phyloP scores from a whole-genome alignment of 2,329 filamentous ascomycete species.

The Metarhizium sp. region DNA sequence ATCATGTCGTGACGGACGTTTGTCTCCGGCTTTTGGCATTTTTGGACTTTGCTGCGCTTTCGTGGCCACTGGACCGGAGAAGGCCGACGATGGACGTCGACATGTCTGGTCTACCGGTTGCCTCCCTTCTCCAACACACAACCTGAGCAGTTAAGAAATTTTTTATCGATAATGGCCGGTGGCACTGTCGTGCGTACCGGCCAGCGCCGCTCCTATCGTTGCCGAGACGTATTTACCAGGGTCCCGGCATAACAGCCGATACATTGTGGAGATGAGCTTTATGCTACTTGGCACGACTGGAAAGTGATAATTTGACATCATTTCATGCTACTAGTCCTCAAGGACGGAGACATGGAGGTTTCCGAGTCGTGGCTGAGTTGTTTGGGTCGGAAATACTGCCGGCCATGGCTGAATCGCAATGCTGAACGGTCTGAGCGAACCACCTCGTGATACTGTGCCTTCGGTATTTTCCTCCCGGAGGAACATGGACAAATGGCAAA shows the following conservation, averaged over 20 bases:
- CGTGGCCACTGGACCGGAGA: neutral
- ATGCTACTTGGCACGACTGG: neutral
- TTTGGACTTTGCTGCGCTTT: neutral
- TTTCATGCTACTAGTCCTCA: no score
- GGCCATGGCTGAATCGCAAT: no score
- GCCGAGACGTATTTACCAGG: no score
- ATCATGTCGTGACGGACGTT: neutral
- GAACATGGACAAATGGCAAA: neutral
- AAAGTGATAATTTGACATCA: neutral
- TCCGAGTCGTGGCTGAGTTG: no score
- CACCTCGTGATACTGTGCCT: no score
- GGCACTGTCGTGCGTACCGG: no score
- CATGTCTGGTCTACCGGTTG: neutral
- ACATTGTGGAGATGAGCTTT: neutral
- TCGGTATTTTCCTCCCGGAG: neutral
- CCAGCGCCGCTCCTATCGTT: no score
- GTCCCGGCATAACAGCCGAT: neutral
- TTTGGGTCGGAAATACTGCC: no score
- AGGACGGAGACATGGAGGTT: no score
- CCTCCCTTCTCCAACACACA: neutral
- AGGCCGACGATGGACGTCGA: neutral
- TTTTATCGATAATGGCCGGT: neutral
- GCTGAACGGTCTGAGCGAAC: no score
- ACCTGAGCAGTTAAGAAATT: neutral
- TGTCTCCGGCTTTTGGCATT: neutral